Conservation (phyloP, 148 eudicot genomes). For the Persicaria maculosa region DNA sequence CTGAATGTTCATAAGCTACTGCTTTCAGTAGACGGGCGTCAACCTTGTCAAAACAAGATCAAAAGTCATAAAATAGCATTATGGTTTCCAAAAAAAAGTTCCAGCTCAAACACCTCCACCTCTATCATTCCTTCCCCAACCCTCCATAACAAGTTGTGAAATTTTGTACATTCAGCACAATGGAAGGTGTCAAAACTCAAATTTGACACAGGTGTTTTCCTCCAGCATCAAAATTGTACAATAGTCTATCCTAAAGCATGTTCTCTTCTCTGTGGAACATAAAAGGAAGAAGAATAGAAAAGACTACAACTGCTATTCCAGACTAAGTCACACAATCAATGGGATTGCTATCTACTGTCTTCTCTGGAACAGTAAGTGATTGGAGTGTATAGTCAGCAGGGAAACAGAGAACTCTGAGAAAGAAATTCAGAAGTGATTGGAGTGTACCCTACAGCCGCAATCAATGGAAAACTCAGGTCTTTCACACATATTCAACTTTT, state of each 20-base stretch:
- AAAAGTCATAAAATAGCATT: background rate
- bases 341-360: background rate
- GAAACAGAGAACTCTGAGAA: background rate
- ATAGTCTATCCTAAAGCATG: background rate
- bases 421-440: too few species aligned
- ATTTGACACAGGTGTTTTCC: background rate
- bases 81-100: background rate
- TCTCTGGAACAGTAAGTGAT: background rate
- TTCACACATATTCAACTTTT: too few species aligned
- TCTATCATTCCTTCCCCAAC: background rate
- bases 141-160: background rate
- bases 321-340: too few species aligned
- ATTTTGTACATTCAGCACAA: background rate
- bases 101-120: background rate
- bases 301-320: too few species aligned
- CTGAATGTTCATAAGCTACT: slow-evolving; percentile 52
- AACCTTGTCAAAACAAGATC: slow-evolving; percentile 28
- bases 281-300: too few species aligned
- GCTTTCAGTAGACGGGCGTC: slow-evolving; percentile 53
- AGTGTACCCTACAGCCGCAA: too few species aligned
- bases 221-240: background rate
- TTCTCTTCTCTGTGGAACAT: too few species aligned
- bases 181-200: background rate
- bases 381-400: background rate
- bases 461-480: too few species aligned